These are phyloP conservation scores for Termitomyces sp. DNA, from an alignment of 768 basidiomycete species.

Conservation along the genomic window DNA sequence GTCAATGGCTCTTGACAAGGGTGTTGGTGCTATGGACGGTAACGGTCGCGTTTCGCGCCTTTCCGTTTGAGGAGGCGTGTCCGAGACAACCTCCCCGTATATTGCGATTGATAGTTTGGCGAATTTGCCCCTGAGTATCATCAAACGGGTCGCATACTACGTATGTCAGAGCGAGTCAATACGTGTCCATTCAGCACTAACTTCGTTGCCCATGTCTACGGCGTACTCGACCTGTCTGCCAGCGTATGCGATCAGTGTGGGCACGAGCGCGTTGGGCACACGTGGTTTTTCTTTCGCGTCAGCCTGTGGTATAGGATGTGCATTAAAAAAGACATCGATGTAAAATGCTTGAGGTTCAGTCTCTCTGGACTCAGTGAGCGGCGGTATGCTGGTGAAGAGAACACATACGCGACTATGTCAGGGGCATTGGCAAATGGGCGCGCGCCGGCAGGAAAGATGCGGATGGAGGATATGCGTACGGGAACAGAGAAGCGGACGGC, in stretches of 20 bases:
- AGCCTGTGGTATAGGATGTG: conserved; percentile 40
- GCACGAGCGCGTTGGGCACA: conserved; percentile 65
- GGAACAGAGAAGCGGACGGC: conserved; percentile 69
- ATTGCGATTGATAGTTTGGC: conserved; percentile 59
- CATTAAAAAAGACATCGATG: conserved; percentile 72
- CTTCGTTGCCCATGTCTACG: conserved; percentile 69
- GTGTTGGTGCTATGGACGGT: conserved; percentile 25
- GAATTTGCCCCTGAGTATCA: conserved; percentile 79
- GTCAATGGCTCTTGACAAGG: conserved; percentile 51
- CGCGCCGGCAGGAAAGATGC: conserved; percentile 63
- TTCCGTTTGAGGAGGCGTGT: conserved; percentile 27
- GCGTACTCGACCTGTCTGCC: conserved; percentile 62
- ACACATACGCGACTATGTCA: conserved; percentile 56
- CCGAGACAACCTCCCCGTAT: conserved; percentile 50
- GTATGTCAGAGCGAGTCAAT: not conserved
- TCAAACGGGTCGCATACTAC: conserved; percentile 69
- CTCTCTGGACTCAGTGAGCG: conserved; percentile 30
- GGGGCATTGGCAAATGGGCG: conserved; percentile 57
- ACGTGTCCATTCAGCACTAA: conserved; percentile 21
- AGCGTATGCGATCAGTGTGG: conserved; percentile 65
- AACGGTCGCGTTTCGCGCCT: conserved; percentile 39
- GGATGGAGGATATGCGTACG: conserved; percentile 61
- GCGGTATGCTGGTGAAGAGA: not conserved
- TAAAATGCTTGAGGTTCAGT: conserved; percentile 75
- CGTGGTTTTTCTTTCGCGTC: conserved; percentile 55